These are phyloP conservation scores for Fusarium metavorans DNA, from an alignment of 2,329 filamentous ascomycete genomes.

Conservation along the genomic window DNA sequence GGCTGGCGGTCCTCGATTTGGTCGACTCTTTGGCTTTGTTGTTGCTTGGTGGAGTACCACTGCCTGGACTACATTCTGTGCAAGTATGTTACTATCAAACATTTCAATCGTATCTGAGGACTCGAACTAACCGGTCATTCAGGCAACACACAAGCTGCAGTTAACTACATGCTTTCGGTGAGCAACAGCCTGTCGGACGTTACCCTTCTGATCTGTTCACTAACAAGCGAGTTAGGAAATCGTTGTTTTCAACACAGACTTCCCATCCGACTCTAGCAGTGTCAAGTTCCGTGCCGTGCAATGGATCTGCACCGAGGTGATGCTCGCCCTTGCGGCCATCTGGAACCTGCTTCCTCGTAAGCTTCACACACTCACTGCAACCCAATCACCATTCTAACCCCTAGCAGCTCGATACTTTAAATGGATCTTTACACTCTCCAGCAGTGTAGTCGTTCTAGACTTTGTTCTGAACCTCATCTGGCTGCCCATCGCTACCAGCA, in stretches of 20 bases:
- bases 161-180: conserved; percentile 66
- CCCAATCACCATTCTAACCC: not conserved
- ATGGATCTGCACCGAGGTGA: conserved; percentile 68
- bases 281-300: conserved; percentile 71
- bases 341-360: conserved; percentile 64
- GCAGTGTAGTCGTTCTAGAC: conserved; percentile 65
- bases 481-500: conserved; percentile 67
- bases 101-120: no score
- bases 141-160: conserved; percentile 63
- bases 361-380: conserved; percentile 22
- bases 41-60: conserved; percentile 75
- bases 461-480: conserved; percentile 71
- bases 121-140: not conserved
- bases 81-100: conserved; percentile 50
- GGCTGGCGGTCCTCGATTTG: conserved; percentile 65
- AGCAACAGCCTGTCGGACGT: conserved; percentile 5
- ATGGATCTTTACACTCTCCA: conserved; percentile 64
- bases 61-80: conserved; percentile 70
- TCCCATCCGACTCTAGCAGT: conserved; percentile 63
- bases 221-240: conserved; percentile 58
- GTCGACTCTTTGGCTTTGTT: conserved; percentile 69
- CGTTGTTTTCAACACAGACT: conserved; percentile 67
- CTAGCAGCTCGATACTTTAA: conserved; percentile 57
- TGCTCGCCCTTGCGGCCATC: conserved; percentile 62
- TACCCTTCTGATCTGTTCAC: not conserved